phyloP scores from a whole-genome alignment of 768 basidiomycete genomes.

The Podaxis mareebaensis region DNA sequence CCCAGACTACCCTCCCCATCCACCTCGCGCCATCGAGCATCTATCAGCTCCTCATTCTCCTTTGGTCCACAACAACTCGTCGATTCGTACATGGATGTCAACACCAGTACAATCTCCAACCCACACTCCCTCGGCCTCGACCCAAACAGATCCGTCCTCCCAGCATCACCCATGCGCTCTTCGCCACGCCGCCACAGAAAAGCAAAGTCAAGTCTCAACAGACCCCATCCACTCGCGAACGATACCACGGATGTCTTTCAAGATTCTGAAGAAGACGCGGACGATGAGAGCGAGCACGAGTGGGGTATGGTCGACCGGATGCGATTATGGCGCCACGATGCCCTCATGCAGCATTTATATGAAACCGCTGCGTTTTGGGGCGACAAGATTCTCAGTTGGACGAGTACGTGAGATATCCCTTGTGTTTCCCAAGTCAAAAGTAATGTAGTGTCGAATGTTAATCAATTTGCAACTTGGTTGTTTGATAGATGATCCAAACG shows the following conservation, averaged over 20 bases:
- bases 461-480: neutral
- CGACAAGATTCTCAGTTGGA: constrained; percentile 95
- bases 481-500: constrained; percentile 83
- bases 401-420: constrained; percentile 56
- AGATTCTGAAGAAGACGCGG: constrained; percentile 60
- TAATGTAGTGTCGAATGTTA: neutral
- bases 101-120: constrained; percentile 59
- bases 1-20: constrained; percentile 56
- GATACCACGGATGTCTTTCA: constrained; percentile 78
- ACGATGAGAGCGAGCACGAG: constrained; percentile 59
- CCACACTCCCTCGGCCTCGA: constrained; percentile 64
- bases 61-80: constrained; percentile 79
- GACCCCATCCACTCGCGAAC: constrained; percentile 73
- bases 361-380: constrained; percentile 99
- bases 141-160: constrained; percentile 78
- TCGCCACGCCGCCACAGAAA: constrained; percentile 61
- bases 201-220: constrained; percentile 47
- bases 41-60: constrained; percentile 80
- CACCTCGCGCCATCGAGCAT: constrained; percentile 62
- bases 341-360: constrained; percentile 97
- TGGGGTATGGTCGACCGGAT: constrained; percentile 95
- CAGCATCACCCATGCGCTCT: constrained; percentile 67
- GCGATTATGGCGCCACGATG: constrained; percentile 96
- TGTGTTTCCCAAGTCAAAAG: neutral
- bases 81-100: constrained; percentile 67